Evolutionary conservation across 345 rosid genomes (phyloP), one percentile per base, ranked within the genome.

Genomic region (Melastoma malabathricum): DNA sequence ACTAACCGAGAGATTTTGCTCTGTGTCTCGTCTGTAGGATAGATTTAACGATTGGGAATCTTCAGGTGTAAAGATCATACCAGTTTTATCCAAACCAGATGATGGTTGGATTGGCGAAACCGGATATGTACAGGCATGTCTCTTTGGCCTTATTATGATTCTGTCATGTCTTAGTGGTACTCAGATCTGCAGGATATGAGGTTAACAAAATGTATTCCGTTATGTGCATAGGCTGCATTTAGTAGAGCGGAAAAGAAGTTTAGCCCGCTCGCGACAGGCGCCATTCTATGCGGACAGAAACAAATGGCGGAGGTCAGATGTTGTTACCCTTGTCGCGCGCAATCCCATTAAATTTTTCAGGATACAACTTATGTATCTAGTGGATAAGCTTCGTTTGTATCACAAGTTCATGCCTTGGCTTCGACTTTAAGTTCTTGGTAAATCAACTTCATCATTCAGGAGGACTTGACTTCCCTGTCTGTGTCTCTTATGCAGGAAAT

Each of bases 221-320:
- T 14, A 17, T 22, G 34, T 50, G 58, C 81, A n/a, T n/a, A 92
- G 97, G 88, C 84, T 64, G 98, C 97, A 63, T 92, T 87, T 58
- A 62, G 80, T 39, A 78, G 85, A 68, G 83, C 84, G 51, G 79
- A 82, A 62, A 63, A 76, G 54, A 67, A 75, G 52, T 63, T 54
- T 50, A 68, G 57, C 56, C 84, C 94, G 0, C n/a, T 46, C 13
- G 82, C 79, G 56, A 77, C 90, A 0, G 95, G 86, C 47, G 97
- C 61, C 2, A 79, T 92, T 52, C 84, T 92, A 23, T 92, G 98
- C 58, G 97, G 98, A 51, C 95, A 82, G 77, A 84, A 63, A 71
- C 95, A 82, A 83, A 92, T 92, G 98, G 64, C 85, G 6, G 97
- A 92, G 93, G 98, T 92, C 58, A 59, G 73, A 57, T 61, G 69